Conservation (phyloP, 169 alveolate genomes). For the Cryptosporidium tyzzeri region DNA sequence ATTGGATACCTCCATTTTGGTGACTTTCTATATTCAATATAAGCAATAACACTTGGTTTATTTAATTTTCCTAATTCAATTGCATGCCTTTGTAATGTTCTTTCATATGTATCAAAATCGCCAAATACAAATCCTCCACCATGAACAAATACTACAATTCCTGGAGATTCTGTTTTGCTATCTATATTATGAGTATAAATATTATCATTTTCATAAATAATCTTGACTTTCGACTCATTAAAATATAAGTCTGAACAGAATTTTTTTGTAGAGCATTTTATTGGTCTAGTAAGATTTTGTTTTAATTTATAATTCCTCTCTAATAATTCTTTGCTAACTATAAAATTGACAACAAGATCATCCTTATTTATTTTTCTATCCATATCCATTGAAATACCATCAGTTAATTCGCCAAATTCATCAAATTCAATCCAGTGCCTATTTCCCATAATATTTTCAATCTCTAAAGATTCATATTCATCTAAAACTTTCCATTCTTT, state of each 20-base stretch:
- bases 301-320: not conserved
- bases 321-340: constrained; percentile 32
- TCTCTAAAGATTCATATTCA: not conserved
- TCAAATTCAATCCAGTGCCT: constrained; percentile 19
- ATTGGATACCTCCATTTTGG: constrained; percentile 69
- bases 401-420: constrained; percentile 9
- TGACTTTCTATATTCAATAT: constrained; percentile 67
- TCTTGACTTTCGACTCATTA: constrained; percentile 33
- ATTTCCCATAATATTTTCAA: not conserved
- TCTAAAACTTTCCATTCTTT: constrained; percentile 30
- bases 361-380: not conserved
- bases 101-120: constrained; percentile 22
- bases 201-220: not conserved
- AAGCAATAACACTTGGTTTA: constrained; percentile 33
- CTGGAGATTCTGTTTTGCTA: constrained; percentile 1
- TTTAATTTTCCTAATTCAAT: constrained; percentile 23
- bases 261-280: constrained; percentile 9
- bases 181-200: not conserved
- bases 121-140: constrained; percentile 73
- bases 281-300: not conserved
- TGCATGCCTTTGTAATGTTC: constrained; percentile 35
- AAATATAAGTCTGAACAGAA: constrained; percentile 15
- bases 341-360: constrained; percentile 15
- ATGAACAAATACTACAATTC: constrained; percentile 41
- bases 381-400: constrained; percentile 29